phyloP scores from a whole-genome alignment of 2,329 filamentous ascomycete species.

The Penicillium sp. region DNA sequence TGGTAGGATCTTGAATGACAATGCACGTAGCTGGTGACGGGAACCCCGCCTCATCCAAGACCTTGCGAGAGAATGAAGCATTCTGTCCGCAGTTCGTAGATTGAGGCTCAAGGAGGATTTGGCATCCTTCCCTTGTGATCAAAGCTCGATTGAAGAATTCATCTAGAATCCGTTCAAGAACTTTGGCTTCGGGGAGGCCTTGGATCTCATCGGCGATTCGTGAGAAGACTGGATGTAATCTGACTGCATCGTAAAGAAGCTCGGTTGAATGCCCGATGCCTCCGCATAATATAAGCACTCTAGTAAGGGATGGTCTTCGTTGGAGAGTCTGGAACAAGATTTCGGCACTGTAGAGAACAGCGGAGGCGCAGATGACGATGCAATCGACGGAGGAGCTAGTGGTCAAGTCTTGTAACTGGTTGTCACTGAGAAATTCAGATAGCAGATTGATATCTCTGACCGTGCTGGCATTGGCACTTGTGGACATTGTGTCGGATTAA shows the following conservation, averaged over 20 bases:
- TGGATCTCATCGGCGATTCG: constrained; percentile 33
- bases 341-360: constrained; percentile 39
- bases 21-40: constrained; percentile 28
- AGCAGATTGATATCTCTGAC: constrained; percentile 21
- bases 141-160: constrained; percentile 22
- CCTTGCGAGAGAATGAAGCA: constrained; percentile 36
- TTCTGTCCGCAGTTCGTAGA: constrained; percentile 51
- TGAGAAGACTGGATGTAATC: constrained; percentile 26
- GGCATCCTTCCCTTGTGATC: constrained; percentile 27
- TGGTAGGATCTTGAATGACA: constrained; percentile 49
- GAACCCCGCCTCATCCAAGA: constrained; percentile 36
- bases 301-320: constrained; percentile 30
- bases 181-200: constrained; percentile 42
- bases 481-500: not conserved
- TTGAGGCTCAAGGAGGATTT: constrained; percentile 44
- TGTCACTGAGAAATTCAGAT: constrained; percentile 20
- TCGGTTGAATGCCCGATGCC: constrained; percentile 49
- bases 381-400: constrained; percentile 29
- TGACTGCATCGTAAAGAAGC: constrained; percentile 44
- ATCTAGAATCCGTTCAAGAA: constrained; percentile 40
- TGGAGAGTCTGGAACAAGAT: constrained; percentile 36
- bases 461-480: not conserved
- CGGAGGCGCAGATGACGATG: constrained; percentile 44
- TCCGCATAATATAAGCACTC: constrained; percentile 44
- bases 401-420: constrained; percentile 5